phyloP scores from a whole-genome alignment of 768 basidiomycete species.

The Pleurotus salmoneostramineus region DNA sequence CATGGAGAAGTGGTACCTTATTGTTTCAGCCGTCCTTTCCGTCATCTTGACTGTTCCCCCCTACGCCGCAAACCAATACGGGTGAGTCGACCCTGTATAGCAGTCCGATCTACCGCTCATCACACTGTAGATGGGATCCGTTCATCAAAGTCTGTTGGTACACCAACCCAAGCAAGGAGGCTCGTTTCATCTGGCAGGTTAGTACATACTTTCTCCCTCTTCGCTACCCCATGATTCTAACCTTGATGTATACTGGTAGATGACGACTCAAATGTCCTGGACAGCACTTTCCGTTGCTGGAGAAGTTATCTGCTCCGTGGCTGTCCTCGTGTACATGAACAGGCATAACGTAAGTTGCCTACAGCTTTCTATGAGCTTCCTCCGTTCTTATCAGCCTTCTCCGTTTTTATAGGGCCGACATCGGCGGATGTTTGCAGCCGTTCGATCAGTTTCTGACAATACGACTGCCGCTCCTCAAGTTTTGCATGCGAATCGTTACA shows the following conservation, averaged over 20 bases:
- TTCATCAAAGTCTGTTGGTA: conserved; percentile 18
- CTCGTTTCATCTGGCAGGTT: conserved; percentile 13
- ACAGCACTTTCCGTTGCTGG: conserved; percentile 7
- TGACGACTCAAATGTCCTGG: conserved; percentile 7
- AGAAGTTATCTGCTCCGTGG: conserved; percentile 4
- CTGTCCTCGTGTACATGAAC: conserved; percentile 8
- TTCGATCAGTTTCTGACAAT: neutral
- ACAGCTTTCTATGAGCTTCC: neutral
- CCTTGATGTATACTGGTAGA: conserved; percentile 12
- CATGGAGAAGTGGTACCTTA: conserved; percentile 17
- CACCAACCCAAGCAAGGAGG: conserved; percentile 10
- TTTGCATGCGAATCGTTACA: conserved; percentile 4
- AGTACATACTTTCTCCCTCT: no score
- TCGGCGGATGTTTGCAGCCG: neutral
- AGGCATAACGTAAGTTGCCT: conserved; percentile 7
- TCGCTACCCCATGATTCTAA: neutral
- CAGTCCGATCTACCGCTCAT: no score
- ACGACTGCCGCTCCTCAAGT: neutral
- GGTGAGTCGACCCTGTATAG: conserved; percentile 8
- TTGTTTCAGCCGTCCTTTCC: neutral
- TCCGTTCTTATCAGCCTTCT: neutral
- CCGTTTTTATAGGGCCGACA: neutral
- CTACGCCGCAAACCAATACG: conserved; percentile 18
- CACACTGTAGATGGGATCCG: conserved; percentile 16
- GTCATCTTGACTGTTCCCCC: conserved; percentile 14